Base-by-base conservation (phyloP, 2,329 filamentous ascomycete genomes). In the Pseudogymnoascus sp. region DNA sequence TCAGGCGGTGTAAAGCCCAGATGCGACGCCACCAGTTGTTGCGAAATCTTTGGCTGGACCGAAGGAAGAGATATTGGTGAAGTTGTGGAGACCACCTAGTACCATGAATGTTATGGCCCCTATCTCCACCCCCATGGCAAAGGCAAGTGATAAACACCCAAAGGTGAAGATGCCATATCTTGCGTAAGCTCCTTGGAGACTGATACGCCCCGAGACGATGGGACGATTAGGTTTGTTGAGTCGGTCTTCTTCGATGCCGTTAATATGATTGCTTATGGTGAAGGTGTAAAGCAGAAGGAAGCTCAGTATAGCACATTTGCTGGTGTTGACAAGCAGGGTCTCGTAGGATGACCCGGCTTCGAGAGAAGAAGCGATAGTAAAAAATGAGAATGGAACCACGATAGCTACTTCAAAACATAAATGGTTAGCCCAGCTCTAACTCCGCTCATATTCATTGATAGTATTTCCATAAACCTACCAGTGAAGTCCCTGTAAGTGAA, bases 261-360 rank as follows among this genome's bases (percentile, higher is more conserved):
- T 23, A 2, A 61, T 61, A 11, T 61, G 59, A 12, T 61, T 61
- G 37, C 35, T 14, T 21, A 47, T 42, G 7, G 42, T 42, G n/a
- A 61, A 61, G 16, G 59, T 47, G 59, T 61, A 61, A 10, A 61
- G 35, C 6, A 23, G 18, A 0, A 61, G 18, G 47, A 61, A 61
- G 4, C 59, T 42, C 1, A 40, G 42, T 10, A 61, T 18, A 11
- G 38, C 4, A 12, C 38, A 42, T 21, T 42, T 42, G 38, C 16
- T 21, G 3, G 38, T 42, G 16, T 21, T 42, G 38, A 18, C 21
- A 7, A 42, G 38, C 0, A 42, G 16, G 38, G 38, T 42, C 2
- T 21, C 3, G 16, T 42, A 42, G 38, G 38, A 18, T 11, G 38
- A 21, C 3, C 38, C 16, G 8, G 16, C 38, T 18, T 21, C 16